Conservation (phyloP, 1,284 basidiomycete genomes). For the Leccinum huronense region DNA sequence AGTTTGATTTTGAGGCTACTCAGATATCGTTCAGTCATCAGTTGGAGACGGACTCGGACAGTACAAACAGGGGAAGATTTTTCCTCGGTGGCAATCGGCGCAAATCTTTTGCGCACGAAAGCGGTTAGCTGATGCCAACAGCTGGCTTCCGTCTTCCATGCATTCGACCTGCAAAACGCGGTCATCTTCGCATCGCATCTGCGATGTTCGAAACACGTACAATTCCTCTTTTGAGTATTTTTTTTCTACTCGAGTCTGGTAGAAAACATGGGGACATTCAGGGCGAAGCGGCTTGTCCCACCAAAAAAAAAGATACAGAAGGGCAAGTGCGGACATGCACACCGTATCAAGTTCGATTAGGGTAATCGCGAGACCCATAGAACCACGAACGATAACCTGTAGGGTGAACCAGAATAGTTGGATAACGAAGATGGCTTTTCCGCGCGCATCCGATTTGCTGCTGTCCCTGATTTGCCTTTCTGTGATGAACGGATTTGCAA, state of each 20-base stretch:
- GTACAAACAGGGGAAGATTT: neutral
- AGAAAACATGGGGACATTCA: neutral
- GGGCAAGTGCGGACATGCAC: neutral
- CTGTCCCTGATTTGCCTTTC: neutral
- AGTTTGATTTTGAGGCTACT: neutral
- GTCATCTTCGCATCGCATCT: neutral
- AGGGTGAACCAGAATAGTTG: neutral
- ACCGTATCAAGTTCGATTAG: conserved; percentile 2
- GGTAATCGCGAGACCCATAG: neutral
- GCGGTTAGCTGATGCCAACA: neutral
- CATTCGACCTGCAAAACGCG: neutral
- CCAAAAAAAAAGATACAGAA: neutral
- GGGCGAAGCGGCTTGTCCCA: conserved; percentile 1
- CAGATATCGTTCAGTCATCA: neutral
- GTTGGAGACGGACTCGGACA: neutral
- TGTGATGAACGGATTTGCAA: neutral
- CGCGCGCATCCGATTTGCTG: conserved; percentile 1
- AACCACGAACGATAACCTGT: neutral
- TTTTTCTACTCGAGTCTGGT: neutral
- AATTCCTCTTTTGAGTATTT: neutral
- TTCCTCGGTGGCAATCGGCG: neutral
- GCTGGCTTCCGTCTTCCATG: neutral
- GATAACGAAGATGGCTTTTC: conserved; percentile 1
- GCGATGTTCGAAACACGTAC: neutral
- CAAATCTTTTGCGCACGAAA: neutral